These are phyloP conservation scores for Mayamaea pseudoterrestris DNA, from an alignment of 108 stramenopile genomes.

Conservation along the genomic window DNA sequence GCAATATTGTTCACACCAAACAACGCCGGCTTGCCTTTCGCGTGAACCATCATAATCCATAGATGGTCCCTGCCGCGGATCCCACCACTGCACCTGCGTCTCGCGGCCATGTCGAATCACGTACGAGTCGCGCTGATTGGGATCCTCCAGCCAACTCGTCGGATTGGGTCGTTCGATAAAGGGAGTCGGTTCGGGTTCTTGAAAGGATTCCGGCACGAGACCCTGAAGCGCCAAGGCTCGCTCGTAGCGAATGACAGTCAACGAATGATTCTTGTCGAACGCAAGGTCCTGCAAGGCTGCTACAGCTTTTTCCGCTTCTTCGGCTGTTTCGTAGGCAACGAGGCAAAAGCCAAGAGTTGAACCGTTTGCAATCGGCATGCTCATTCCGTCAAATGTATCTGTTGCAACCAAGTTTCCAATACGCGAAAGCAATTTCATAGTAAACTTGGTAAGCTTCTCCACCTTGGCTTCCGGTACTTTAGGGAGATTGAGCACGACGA, in stretches of 20 bases:
- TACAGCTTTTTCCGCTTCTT: constrained; percentile 86
- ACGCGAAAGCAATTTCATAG: constrained; percentile 48
- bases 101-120: constrained; percentile 86
- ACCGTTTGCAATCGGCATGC: constrained; percentile 52
- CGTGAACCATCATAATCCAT: constrained; percentile 90
- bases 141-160: constrained; percentile 86
- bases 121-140: constrained; percentile 85
- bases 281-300: constrained; percentile 82
- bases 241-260: constrained; percentile 63
- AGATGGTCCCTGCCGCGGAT: constrained; percentile 66
- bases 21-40: constrained; percentile 89
- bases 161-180: constrained; percentile 83
- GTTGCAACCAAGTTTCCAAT: constrained; percentile 49
- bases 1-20: constrained; percentile 90
- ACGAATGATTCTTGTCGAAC: constrained; percentile 87
- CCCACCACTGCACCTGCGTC: constrained; percentile 85
- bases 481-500: constrained; percentile 73
- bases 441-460: constrained; percentile 68
- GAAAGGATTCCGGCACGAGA: constrained; percentile 52
- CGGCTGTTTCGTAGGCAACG: constrained; percentile 77
- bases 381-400: constrained; percentile 41
- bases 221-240: constrained; percentile 41
- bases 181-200: constrained; percentile 58
- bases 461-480: constrained; percentile 66
- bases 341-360: constrained; percentile 82